Evolutionary conservation across 768 basidiomycete genomes (phyloP).

Genomic region (Russula sp.): DNA sequence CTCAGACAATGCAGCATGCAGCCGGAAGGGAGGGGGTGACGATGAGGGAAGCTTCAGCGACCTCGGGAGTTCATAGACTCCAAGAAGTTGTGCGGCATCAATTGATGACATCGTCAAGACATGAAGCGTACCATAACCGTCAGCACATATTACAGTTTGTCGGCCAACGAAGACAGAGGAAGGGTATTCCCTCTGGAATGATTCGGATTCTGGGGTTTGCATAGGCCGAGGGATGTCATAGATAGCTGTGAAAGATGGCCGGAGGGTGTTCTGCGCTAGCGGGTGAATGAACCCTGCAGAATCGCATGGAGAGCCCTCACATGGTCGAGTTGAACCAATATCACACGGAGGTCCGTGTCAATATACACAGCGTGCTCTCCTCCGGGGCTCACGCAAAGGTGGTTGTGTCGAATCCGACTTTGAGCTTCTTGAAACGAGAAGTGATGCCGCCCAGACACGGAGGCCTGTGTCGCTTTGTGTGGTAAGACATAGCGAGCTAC

Average conservation of each 20-base stretch:
- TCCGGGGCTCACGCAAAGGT: slow-evolving; percentile 49
- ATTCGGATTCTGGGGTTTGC: slow-evolving; percentile 35
- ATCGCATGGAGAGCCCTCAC: slow-evolving; percentile 38
- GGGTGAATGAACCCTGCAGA: slow-evolving; percentile 4
- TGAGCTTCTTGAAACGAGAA: slow-evolving; percentile 78
- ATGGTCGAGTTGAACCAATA: slow-evolving; percentile 50
- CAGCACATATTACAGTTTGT: slow-evolving; percentile 49
- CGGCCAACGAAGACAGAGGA: slow-evolving; percentile 54
- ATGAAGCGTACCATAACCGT: slow-evolving; percentile 67
- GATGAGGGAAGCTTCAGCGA: slow-evolving; percentile 27
- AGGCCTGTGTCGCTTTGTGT: slow-evolving; percentile 44
- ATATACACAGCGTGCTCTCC: slow-evolving; percentile 56
- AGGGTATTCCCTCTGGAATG: slow-evolving; percentile 64
- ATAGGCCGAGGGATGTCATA: slow-evolving; percentile 57
- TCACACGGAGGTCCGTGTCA: slow-evolving; percentile 55
- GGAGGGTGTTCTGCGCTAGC: slow-evolving; percentile 43
- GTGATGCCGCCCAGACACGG: slow-evolving; percentile 52
- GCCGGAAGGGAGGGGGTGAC: slow-evolving; percentile 35
- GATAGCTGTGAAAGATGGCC: slow-evolving; percentile 49
- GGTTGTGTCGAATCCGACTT: slow-evolving; percentile 80
- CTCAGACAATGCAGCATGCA: slow-evolving; percentile 38
- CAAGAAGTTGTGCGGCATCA: slow-evolving; percentile 42
- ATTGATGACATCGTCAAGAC: slow-evolving; percentile 42
- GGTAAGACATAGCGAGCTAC: slow-evolving; percentile 47
- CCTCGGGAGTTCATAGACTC: slow-evolving; percentile 42